A percentile compares a stretch with the other conserved stretches of the same genome.
Evolutionary conservation across 768 basidiomycete species (phyloP).

Genomic region (Rhodosporidiobolus odoratus): DNA sequence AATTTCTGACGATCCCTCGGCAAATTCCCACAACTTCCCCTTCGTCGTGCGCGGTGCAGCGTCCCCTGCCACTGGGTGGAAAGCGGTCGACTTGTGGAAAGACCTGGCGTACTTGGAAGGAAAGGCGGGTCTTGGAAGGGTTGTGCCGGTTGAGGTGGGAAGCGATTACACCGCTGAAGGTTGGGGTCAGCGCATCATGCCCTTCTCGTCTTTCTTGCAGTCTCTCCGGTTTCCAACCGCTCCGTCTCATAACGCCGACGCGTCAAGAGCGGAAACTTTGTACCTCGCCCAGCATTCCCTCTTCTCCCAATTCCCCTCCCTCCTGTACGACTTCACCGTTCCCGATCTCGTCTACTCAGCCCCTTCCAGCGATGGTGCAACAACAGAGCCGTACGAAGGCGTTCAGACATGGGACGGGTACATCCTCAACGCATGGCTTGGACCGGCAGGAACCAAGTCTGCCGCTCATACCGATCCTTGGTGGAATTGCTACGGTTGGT

Average conservation of each 20-base stretch:
- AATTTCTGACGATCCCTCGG: slow-evolving; percentile 54
- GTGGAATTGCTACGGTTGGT: slow-evolving; percentile 79
- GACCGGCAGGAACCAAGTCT: slow-evolving; percentile 69
- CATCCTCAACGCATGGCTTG: slow-evolving; percentile 74
- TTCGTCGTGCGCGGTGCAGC: slow-evolving; percentile 64
- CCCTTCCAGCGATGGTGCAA: slow-evolving; percentile 49
- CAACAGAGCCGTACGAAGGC: slow-evolving; percentile 54
- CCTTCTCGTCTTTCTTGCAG: slow-evolving; percentile 70
- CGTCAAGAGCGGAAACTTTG: background rate
- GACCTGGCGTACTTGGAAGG: slow-evolving; percentile 63
- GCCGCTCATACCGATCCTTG: slow-evolving; percentile 95
- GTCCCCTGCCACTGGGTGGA: slow-evolving; percentile 75
- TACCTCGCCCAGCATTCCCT: slow-evolving; percentile 93
- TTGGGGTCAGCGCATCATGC: slow-evolving; percentile 76
- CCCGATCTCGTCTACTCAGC: slow-evolving; percentile 83
- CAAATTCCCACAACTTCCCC: slow-evolving; percentile 53
- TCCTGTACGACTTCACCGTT: slow-evolving; percentile 68
- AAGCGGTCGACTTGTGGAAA: slow-evolving; percentile 71
- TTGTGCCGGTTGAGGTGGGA: slow-evolving; percentile 88
- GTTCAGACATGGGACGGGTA: slow-evolving; percentile 64
- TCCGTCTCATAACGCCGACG: slow-evolving; percentile 42
- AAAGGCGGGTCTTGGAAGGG: slow-evolving; percentile 69
- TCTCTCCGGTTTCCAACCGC: slow-evolving; percentile 39
- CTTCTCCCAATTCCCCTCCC: slow-evolving; percentile 71
- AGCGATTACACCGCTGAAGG: slow-evolving; percentile 68